Base-by-base conservation (phyloP, 1,284 basidiomycete genomes). In the Leucoagaricus sp. region DNA sequence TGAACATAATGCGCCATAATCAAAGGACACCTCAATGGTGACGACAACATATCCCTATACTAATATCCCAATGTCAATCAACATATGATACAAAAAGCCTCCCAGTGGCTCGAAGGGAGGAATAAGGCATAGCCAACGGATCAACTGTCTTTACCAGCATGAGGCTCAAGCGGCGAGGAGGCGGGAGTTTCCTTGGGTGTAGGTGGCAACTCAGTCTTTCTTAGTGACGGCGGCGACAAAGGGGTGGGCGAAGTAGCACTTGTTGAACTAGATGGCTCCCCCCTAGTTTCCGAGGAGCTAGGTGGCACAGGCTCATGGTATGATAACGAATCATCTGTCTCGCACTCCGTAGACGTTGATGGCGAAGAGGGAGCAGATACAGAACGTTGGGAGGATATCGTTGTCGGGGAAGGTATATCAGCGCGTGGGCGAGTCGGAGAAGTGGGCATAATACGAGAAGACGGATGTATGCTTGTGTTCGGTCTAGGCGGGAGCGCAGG, bases 381-480 rank as follows among this genome's bases (percentile, higher is more conserved):
- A 9, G 57, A 58, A 5, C 47, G n/a, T n/a, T 49, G 54, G 9
- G 42, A 29, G 5, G 34, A 15, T 34, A 33, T 38, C 29, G 40
- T n/a, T 15, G 21, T 50, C 38, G 44, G 48, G 19, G 53, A 45
- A 29, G 48, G 49, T 15, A 52, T 25, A 17, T 57, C 55, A 9
- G 26, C 25, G 17, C 38, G 52, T 40, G 34, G 73, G 68, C 52
- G 66, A 63, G 46, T 61, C 15, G 80, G 79, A 1, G 80, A 74
- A 12, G 70, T 65, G 29, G 74, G 72, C 61, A 75, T 74, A 17
- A 76, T 74, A 26, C 86, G 80, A 17, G 83, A 73, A 8, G 88
- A 89, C 12, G 89, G 89, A 62, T 92, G 89, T 46, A 92, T 91
- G 63, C 88, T 91, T 53, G 78, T 80, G n/a, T 79, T 74, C 3